Base-by-base conservation (phyloP, 78 protist species). In the Thecamonas trahens region DNA sequence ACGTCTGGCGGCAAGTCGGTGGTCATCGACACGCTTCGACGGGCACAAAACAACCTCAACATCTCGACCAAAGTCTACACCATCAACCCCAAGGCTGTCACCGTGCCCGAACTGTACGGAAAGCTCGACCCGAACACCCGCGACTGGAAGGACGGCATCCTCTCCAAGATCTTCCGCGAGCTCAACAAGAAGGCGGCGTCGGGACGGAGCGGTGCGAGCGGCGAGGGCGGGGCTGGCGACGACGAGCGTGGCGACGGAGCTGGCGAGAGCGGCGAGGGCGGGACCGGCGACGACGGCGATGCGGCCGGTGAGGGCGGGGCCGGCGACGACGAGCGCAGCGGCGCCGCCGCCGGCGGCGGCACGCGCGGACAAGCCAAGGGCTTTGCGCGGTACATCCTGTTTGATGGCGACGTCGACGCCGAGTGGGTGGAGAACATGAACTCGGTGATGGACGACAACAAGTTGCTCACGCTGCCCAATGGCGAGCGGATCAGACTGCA, bases 371-470 rank as follows among this genome's bases (percentile, higher is more conserved):
- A n/a, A n/a, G 76, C 55, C 40, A 38, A 58, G 65, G 14, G 34
- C 31, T 82, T 78, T 63, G 53, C 76, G 34, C 76, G 88, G 20
- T 89, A 89, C 73, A 72, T 92, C 18, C 75, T 82, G 17, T 88
- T 76, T 61, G 93, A 92, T 40, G 89, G 91, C 26, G 93, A 87
- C 62, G 92, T 92, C 39, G 92, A 92, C 54, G 90, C 93, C 0
- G 57, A 66, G 32, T 92, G 93, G 94, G 80, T 93, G 45, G 97
- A 93, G 70, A 74, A 81, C 74, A 89, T 93, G 94, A 93, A 93
- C 86, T 74, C 89, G 3, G 93, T 93, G 37, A 87, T 89, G 94
- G 97, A 93, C 67, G 97, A 93, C 83, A 93, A 93, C 86, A 87
- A 83, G 79, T 60, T 89, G 52, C 88, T 93, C 34, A 89, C 94